phyloP scores from a whole-genome alignment of 1,284 basidiomycete genomes.

The Malassezia vespertilionis region DNA sequence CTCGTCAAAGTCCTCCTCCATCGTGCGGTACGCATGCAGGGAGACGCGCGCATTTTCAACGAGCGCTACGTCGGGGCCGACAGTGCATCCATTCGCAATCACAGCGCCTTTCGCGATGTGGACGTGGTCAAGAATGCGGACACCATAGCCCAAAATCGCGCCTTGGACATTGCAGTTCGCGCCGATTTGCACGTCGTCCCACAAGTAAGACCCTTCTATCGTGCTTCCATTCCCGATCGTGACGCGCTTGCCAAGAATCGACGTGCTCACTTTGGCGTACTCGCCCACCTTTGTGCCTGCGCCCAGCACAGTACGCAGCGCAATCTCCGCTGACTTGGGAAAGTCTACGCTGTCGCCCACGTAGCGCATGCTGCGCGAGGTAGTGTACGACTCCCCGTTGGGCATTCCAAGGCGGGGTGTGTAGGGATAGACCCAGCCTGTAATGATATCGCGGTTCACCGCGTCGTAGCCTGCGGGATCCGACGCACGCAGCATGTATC shows the following conservation, averaged over 20 bases:
- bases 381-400: constrained; percentile 47
- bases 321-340: constrained; percentile 25
- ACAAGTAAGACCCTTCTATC: constrained; percentile 32
- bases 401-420: constrained; percentile 87
- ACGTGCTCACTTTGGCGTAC: constrained; percentile 57
- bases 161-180: constrained; percentile 60
- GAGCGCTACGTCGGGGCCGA: constrained; percentile 54
- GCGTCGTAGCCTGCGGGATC: constrained; percentile 38
- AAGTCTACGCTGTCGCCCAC: constrained; percentile 26
- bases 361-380: constrained; percentile 23
- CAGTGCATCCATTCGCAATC: constrained; percentile 37
- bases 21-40: constrained; percentile 39
- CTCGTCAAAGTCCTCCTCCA: constrained; percentile 25
- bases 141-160: constrained; percentile 59
- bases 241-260: constrained; percentile 67
- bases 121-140: constrained; percentile 60
- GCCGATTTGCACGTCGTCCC: constrained; percentile 50
- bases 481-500: constrained; percentile 36
- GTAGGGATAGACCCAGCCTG: constrained; percentile 84
- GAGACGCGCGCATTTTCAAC: constrained; percentile 64
- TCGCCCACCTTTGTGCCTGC: constrained; percentile 48
- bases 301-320: constrained; percentile 26
- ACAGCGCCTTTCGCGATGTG: constrained; percentile 52
- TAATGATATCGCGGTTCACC: constrained; percentile 66
- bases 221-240: constrained; percentile 52